Evolutionary conservation across 495 filamentous ascomycete genomes (phyloP), one percentile per base, ranked within the genome.

Genomic region (Cairneyella variabilis): DNA sequence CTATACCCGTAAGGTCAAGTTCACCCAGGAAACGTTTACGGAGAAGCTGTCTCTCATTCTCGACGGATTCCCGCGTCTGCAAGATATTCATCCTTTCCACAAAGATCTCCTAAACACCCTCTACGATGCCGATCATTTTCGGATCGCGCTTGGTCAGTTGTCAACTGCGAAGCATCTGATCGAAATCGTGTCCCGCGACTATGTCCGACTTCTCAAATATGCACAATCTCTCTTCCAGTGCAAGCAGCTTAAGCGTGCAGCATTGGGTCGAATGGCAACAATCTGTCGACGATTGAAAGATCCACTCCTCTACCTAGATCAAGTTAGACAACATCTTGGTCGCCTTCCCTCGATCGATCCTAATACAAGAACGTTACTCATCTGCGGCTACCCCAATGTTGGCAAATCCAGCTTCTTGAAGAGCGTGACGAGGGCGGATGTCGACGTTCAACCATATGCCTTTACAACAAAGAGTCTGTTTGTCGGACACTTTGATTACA

Each of bases 391-490:
- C 69, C 93, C 95, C 51, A 98, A 97, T 64, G 91, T 96, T 60
- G 93, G 93, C 64, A 98, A 98, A 74, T 95, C 89, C 22, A 92
- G 88, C 51, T 97, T 98, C 74, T 70, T 98, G 61, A 85, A 84
- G 65, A 91, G 83, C 68, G 85, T 98, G 59, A 95, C 90, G 25
- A 80, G 95, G 60, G 95, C 93, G 52, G 95, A 98, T 77, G 92
- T 96, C 52, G 93, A 97, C 64, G 88, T 97, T 30, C 92, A 97
- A 75, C 91, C 93, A 9, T 98, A 97, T 66, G 95, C 93, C 45
- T 98, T 98, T 79, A 97, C 95, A 20, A 98, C 93, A 12, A 98
- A 97, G 77, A 89, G 84, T 62, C 76, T 98, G 64, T 97, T 97
- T 63, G 95, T 97, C 17, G 93, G 93, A 39, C 93, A 98, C 68